Evolutionary conservation across 805 yeast genomes (phyloP).

Genomic region (Ogataea kodamae): DNA sequence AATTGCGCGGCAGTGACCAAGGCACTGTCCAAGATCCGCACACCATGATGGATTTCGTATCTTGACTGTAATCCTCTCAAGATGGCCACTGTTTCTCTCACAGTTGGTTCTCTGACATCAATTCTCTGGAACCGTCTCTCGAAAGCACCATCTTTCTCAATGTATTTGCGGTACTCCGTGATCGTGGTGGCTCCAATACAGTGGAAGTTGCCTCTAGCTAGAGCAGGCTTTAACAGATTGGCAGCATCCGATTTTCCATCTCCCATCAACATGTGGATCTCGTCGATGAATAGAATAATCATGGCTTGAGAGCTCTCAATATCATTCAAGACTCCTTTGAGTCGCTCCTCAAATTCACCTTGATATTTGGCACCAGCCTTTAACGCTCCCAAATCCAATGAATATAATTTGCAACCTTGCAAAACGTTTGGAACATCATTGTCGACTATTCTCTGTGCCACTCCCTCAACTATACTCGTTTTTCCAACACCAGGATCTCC

Average conservation of each 20-base stretch:
- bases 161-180: conserved; percentile 86
- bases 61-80: conserved; percentile 93
- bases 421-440: conserved; percentile 91
- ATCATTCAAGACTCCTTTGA: conserved; percentile 93
- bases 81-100: conserved; percentile 91
- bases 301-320: conserved; percentile 82
- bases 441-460: conserved; percentile 94
- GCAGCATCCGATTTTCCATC: conserved; percentile 98
- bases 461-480: conserved; percentile 97
- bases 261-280: conserved; percentile 99
- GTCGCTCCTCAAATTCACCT: conserved; percentile 97
- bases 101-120: conserved; percentile 91
- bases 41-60: conserved; percentile 97
- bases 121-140: conserved; percentile 98
- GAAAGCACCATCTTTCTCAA: conserved; percentile 97
- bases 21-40: conserved; percentile 90
- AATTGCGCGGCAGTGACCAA: conserved; percentile 90
- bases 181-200: conserved; percentile 98
- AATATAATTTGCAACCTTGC: conserved; percentile 74
- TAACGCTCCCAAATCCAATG: conserved; percentile 91
- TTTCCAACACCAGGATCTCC: conserved; percentile 99
- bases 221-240: conserved; percentile 91
- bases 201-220: conserved; percentile 93
- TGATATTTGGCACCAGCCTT: conserved; percentile 99
- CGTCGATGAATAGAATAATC: conserved; percentile 92